Evolutionary conservation across 73 alveolate genomes (phyloP), one percentile per base, ranked within the genome.

Genomic region (Effrenium voratum): DNA sequence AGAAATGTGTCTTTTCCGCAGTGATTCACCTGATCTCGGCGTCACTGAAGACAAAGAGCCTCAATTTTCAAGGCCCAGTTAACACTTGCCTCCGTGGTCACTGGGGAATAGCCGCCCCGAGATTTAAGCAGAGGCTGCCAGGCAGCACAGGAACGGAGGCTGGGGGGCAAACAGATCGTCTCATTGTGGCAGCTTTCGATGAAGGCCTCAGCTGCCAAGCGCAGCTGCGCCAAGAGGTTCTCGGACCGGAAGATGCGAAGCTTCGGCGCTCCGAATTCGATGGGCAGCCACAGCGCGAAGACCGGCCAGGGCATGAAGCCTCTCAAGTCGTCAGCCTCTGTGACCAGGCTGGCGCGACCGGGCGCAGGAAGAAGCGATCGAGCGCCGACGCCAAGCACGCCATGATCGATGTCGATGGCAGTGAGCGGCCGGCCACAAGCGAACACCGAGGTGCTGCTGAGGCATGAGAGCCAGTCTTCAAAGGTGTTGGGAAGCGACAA

Each of bases 221-320:
- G 92, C 52, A 82, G 92, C 92, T 82, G 75, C 73, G 46, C 92
- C 75, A 82, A 26, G 44, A 44, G 66, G 28, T 63, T 44, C 82
- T 59, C 96, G 40, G 96, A 77, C 72, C 68, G 50, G 87, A 88
- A 88, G 40, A 73, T 40, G 52, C 57, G 41, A 34, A 88, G 86
- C 32, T 19, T 55, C 12, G 96, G 96, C 41, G 82, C 52, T 73
- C 96, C 96, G 73, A 88, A 88, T 34, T 36, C 24, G 13, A 88
- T 73, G 22, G 96, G 96, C 47, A 88, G 96, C 96, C 96, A 88
- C 46, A 88, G 73, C 43, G 87, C 96, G 57, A 88, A 88, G 75
- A 88, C 44, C 15, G 86, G 96, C 96, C 96, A 88, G 28, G 96
- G 96, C 96, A 88, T 66, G 57, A 88, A 73, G 45, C 75, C 79